phyloP scores from a whole-genome alignment of 495 filamentous ascomycete genomes.

The Choiromyces venosus region DNA sequence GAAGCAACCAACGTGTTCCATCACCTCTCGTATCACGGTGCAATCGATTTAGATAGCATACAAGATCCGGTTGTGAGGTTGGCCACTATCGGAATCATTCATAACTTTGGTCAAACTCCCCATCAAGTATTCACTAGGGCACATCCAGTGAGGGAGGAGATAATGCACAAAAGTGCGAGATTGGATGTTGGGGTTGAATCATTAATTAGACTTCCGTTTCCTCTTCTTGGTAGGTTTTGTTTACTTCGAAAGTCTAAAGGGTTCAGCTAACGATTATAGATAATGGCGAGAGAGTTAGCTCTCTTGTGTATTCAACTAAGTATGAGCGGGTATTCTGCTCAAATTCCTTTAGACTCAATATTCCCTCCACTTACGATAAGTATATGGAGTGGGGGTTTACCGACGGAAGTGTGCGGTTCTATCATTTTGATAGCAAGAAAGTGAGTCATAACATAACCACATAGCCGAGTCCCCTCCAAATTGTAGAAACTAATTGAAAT shows the following conservation, averaged over 20 bases:
- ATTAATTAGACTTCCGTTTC: conserved; percentile 70
- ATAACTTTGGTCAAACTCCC: conserved; percentile 97
- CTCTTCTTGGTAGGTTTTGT: conserved; percentile 10
- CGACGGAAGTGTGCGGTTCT: conserved; percentile 88
- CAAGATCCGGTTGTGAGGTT: conserved; percentile 76
- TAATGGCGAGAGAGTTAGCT: conserved; percentile 71
- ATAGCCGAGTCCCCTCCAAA: not conserved
- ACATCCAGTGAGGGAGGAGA: conserved; percentile 67
- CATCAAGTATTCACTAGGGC: conserved; percentile 82
- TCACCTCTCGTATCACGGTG: conserved; percentile 87
- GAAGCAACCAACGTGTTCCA: conserved; percentile 95
- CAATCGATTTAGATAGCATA: conserved; percentile 86
- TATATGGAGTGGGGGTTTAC: conserved; percentile 96
- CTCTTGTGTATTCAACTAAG: conserved; percentile 69
- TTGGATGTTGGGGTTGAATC: conserved; percentile 73
- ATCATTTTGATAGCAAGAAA: conserved; percentile 68
- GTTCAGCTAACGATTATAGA: conserved; percentile 48
- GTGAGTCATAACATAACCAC: conserved; percentile 37
- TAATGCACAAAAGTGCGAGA: conserved; percentile 48
- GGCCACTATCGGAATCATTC: conserved; percentile 89
- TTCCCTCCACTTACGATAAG: conserved; percentile 80
- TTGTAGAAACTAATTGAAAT: conserved; percentile 25
- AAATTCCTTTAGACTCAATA: conserved; percentile 74
- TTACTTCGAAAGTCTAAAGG: not conserved
- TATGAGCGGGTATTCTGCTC: conserved; percentile 79